Evolutionary conservation across 2,329 filamentous ascomycete species (phyloP).

Genomic region (Colletotrichum musicola): DNA sequence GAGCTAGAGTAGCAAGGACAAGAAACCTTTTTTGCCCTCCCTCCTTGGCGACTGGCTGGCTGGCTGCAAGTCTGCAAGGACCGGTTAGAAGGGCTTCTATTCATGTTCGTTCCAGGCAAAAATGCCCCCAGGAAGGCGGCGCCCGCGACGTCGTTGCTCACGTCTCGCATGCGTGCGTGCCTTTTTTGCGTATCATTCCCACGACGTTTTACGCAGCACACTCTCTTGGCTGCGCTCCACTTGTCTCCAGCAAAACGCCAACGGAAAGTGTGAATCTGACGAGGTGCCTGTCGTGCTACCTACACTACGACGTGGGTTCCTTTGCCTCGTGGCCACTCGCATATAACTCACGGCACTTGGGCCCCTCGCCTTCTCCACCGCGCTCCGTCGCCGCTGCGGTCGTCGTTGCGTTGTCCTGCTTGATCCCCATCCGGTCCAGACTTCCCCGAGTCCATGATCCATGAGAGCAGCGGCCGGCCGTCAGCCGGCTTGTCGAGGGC

Average conservation of each 20-base stretch:
- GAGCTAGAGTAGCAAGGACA: constrained; percentile 29
- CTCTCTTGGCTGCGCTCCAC: constrained; percentile 24
- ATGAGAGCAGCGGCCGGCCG: neutral
- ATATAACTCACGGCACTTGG: constrained; percentile 31
- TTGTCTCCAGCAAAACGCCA: constrained; percentile 25
- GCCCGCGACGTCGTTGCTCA: constrained; percentile 9
- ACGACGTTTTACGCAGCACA: neutral
- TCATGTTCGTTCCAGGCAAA: neutral
- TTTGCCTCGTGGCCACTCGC: constrained; percentile 2
- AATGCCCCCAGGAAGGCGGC: neutral
- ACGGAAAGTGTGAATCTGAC: constrained; percentile 3
- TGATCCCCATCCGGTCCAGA: constrained; percentile 18
- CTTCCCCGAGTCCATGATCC: constrained; percentile 30
- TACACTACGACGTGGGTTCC: constrained; percentile 22
- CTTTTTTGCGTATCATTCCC: neutral
- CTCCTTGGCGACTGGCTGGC: neutral
- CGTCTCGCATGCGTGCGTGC: constrained; percentile 1
- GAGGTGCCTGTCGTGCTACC: constrained; percentile 5
- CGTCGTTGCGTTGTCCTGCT: constrained; percentile 17
- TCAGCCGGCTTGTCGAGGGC: neutral
- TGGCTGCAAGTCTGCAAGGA: no score
- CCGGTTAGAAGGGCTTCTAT: constrained; percentile 1
- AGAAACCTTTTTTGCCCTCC: constrained; percentile 24
- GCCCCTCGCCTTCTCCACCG: constrained; percentile 25
- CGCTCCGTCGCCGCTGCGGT: constrained; percentile 1